A percentile compares a stretch with the other conserved stretches of the same genome.
Evolutionary conservation across 306 rosid genomes (phyloP).

Genomic region (Medicago lupulina): DNA sequence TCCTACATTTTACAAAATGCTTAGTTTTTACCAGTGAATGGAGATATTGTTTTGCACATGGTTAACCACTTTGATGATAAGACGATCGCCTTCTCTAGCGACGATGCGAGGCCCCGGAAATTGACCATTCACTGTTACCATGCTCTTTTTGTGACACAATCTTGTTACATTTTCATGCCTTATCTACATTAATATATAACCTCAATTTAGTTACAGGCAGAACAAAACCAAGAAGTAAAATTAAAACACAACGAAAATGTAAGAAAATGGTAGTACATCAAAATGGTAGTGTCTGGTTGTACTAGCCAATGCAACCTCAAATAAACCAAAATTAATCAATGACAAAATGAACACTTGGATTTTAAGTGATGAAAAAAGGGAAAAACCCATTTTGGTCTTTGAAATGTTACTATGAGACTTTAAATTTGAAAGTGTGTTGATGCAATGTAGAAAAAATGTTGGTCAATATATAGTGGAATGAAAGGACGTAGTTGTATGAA

Average conservation of each 20-base stretch:
- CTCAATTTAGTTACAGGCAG: conserved; percentile 2
- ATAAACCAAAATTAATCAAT: conserved; percentile 24
- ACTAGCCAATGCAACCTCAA: conserved; percentile 54
- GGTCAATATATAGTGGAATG: conserved; percentile 41
- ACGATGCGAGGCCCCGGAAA: conserved; percentile 73
- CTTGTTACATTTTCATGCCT: conserved; percentile 56
- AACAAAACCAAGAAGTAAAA: not conserved
- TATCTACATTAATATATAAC: conserved; percentile 45
- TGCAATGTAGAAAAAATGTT: conserved; percentile 18
- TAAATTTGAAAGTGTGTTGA: conserved; percentile 17
- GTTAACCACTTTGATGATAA: conserved; percentile 64
- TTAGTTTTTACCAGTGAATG: conserved; percentile 60
- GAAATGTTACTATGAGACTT: conserved; percentile 3
- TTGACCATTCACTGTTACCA: conserved; percentile 68
- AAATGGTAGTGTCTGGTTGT: conserved; percentile 67
- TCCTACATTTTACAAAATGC: not conserved
- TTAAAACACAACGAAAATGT: not conserved
- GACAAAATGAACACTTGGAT: conserved; percentile 37
- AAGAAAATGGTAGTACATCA: conserved; percentile 45
- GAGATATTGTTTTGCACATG: conserved; percentile 62
- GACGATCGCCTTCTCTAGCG: conserved; percentile 65
- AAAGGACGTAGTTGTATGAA: conserved; percentile 31
- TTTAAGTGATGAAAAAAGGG: conserved; percentile 2
- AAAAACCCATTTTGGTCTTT: conserved; percentile 47
- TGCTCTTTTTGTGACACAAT: conserved; percentile 62